Evolutionary conservation across 305 asterid genomes (phyloP).

Genomic region (Rubia peregrina): DNA sequence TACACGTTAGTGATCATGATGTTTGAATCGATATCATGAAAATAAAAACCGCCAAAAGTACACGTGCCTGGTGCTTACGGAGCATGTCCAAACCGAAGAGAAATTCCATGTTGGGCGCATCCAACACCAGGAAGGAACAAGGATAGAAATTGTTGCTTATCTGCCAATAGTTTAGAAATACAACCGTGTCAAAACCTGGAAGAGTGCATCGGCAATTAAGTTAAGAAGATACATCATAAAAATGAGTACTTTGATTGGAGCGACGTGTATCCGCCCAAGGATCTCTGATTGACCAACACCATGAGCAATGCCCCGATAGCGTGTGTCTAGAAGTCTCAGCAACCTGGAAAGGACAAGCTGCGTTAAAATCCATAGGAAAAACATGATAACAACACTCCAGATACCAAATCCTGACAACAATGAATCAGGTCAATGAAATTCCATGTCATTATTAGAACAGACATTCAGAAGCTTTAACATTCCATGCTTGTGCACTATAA

Average conservation of each 20-base stretch:
- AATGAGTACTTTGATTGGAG: slow-evolving; percentile 77
- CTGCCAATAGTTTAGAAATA: slow-evolving; percentile 33
- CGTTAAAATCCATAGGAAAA: neutral
- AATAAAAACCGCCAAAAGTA: slow-evolving; percentile 16
- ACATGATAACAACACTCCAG: neutral
- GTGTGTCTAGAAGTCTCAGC: slow-evolving; percentile 84
- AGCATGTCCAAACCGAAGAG: slow-evolving; percentile 98
- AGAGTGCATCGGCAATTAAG: neutral
- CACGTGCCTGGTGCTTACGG: slow-evolving; percentile 87
- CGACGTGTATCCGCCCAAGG: slow-evolving; percentile 89
- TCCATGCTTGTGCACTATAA: neutral
- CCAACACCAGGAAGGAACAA: slow-evolving; percentile 84
- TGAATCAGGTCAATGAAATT: neutral
- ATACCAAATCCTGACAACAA: neutral
- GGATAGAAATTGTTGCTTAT: slow-evolving; percentile 78
- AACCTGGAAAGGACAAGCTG: slow-evolving; percentile 40
- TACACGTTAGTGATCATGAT: slow-evolving; percentile 19
- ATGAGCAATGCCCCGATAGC: slow-evolving; percentile 87
- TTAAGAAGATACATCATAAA: neutral
- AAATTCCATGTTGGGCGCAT: slow-evolving; percentile 93
- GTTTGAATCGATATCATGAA: slow-evolving; percentile 15
- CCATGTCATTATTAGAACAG: neutral
- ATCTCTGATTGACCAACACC: slow-evolving; percentile 98
- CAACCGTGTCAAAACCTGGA: neutral
- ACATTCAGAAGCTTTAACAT: neutral